Evolutionary conservation across 1,284 basidiomycete species (phyloP), one percentile per base, ranked within the genome.

Genomic region (Bondarzewia mesenterica): DNA sequence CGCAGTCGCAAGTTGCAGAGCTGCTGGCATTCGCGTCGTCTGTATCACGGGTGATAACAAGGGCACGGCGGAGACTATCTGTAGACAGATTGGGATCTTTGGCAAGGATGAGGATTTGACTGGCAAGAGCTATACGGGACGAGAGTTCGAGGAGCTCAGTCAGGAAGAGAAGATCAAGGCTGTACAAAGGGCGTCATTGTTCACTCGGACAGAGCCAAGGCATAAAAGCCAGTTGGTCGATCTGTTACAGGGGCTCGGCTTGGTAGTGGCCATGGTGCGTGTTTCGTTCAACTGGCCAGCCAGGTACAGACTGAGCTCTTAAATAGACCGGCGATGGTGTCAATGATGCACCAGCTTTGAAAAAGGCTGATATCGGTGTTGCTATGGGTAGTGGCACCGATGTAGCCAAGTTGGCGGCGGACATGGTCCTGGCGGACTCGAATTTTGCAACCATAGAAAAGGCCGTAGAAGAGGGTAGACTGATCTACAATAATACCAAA

Each of bases 351-450:
- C 94, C 94, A 15, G 94, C 94, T 0, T 70, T 99, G 59, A 96
- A 96, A 67, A 94, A 89, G 73, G 95, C 95, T 15, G 94, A 98
- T 60, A 97, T 99, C 58, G 95, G 95, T 61, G 89, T 99, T 49
- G 89, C 93, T n/a, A 98, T 99, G 95, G 95, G 95, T 42, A 92
- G 89, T 53, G 96, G 95, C 44, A 99, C 95, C 0, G 96, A 99
- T 63, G 96, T 99, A 23, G 95, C 96, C 51, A 98, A 98, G 69
- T 77, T 97, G 54, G 96, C 96, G 8, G 93, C 94, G 20, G 95
- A 99, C 66, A 95, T 93, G 89, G 89, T 94, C 32, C 80, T 94
- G 42, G 89, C 91, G 3, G 87, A 90, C 63, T 89, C 85, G 12
- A 90, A 90, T 67, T 90, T 90, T 61, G 78, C 93, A 6, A 97